These are phyloP conservation scores for Sedum album DNA, from an alignment of 164 flowering plant genomes.

Conservation along the genomic window DNA sequence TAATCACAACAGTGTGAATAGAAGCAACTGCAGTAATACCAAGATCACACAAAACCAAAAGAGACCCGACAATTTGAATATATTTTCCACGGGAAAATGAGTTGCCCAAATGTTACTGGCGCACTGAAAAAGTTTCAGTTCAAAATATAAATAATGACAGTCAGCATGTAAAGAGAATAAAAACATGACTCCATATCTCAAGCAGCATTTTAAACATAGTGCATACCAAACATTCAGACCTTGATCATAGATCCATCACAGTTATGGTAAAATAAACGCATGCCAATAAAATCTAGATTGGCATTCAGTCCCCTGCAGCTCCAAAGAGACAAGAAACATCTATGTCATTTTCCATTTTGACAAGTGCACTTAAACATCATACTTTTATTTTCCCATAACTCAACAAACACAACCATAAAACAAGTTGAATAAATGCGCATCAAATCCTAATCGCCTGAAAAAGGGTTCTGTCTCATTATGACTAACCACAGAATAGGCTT, in stretches of 20 bases:
- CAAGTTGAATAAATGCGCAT: not conserved
- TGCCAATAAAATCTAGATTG: not conserved
- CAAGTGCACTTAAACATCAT: conserved; percentile 7
- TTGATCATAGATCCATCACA: conserved; percentile 3
- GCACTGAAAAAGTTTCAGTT: not conserved
- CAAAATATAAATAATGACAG: not conserved
- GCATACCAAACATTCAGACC: not conserved
- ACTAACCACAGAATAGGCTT: not conserved
- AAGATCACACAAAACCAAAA: not conserved
- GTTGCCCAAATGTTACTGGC: not conserved
- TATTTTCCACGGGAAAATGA: not conserved
- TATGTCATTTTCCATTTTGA: conserved; percentile 6
- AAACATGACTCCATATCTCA: conserved; percentile 5
- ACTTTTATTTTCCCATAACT: not conserved
- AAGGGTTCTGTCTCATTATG: not conserved
- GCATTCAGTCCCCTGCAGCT: conserved; percentile 3
- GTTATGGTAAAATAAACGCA: conserved; percentile 1
- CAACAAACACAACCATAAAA: not conserved
- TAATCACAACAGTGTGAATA: not conserved
- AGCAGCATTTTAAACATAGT: conserved; percentile 3
- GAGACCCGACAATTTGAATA: not conserved
- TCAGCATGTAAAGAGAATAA: not conserved
- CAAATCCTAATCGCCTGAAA: conserved; percentile 3
- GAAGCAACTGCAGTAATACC: not conserved
- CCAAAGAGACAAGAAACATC: conserved; percentile 2